phyloP scores from a whole-genome alignment of 108 stramenopile genomes.

The Craspedostauros australis region DNA sequence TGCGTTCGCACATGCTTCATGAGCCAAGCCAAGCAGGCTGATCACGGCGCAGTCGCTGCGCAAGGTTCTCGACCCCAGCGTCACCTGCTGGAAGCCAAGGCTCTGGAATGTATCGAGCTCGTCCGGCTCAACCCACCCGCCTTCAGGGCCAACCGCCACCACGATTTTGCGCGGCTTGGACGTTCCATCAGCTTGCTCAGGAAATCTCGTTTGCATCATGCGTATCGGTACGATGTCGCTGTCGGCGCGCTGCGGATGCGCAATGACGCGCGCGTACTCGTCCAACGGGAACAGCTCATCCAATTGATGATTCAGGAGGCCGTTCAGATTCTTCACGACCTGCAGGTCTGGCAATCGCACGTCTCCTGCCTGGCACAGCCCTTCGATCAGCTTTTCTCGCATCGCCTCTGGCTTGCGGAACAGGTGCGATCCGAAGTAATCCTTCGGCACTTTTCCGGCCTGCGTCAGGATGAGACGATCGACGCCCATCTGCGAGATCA shows the following conservation, averaged over 20 bases:
- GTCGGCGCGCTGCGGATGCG: conserved; percentile 60
- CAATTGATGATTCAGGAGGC: conserved; percentile 52
- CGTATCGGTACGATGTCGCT: conserved; percentile 20
- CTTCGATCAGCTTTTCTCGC: conserved; percentile 61
- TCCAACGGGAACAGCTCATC: conserved; percentile 56
- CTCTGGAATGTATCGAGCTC: conserved; percentile 70
- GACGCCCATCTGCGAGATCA: conserved; percentile 85
- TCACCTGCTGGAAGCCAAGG: conserved; percentile 76
- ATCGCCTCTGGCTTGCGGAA: conserved; percentile 65
- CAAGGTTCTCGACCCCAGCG: conserved; percentile 69
- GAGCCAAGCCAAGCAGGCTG: conserved; percentile 75
- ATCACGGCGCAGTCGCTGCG: conserved; percentile 89
- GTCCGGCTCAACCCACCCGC: conserved; percentile 86
- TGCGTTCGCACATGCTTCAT: conserved; percentile 46
- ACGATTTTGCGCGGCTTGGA: conserved; percentile 34
- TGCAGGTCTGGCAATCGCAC: conserved; percentile 55
- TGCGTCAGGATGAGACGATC: conserved; percentile 65
- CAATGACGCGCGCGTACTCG: conserved; percentile 64
- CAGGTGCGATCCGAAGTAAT: conserved; percentile 90
- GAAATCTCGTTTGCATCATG: conserved; percentile 60
- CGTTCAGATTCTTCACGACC: conserved; percentile 30
- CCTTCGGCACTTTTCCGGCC: conserved; percentile 78
- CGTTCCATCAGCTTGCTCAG: conserved; percentile 10
- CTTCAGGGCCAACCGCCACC: conserved; percentile 87
- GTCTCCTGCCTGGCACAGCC: conserved; percentile 72